These are phyloP conservation scores for Heritiera fomes DNA, from an alignment of 345 rosid genomes.

Conservation along the genomic window DNA sequence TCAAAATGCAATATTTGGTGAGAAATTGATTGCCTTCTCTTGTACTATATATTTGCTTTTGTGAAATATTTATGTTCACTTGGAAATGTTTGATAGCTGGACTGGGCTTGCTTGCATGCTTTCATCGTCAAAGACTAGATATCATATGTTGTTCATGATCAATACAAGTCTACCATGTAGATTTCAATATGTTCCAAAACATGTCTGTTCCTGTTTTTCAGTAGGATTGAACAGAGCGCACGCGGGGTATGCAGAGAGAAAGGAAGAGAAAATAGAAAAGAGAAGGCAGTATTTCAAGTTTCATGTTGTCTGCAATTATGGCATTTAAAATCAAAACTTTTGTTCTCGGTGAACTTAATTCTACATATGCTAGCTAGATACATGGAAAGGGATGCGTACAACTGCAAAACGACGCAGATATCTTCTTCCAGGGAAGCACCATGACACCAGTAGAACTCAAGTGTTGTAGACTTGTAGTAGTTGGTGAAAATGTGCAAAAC, in stretches of 20 bases:
- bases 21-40: too few species aligned
- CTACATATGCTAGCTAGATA: not conserved
- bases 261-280: not conserved
- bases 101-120: not conserved
- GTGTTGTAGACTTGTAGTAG: not conserved
- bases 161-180: not conserved
- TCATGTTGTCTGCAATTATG: not conserved
- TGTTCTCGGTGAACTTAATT: not conserved
- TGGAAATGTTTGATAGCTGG: not conserved
- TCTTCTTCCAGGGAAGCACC: conserved; percentile 10
- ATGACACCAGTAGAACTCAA: too few species aligned
- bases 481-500: not conserved
- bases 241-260: conserved; percentile 23
- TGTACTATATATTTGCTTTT: too few species aligned
- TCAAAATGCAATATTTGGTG: not conserved
- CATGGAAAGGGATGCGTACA: not conserved
- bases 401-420: not conserved
- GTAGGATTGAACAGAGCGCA: conserved; percentile 34
- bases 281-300: not conserved
- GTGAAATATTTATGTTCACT: not conserved
- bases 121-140: not conserved
- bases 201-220: not conserved
- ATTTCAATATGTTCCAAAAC: not conserved
- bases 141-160: not conserved
- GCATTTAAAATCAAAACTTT: not conserved